These are phyloP conservation scores for Zygnema cylindricum DNA, from an alignment of 139 green algal genomes.

Conservation along the genomic window DNA sequence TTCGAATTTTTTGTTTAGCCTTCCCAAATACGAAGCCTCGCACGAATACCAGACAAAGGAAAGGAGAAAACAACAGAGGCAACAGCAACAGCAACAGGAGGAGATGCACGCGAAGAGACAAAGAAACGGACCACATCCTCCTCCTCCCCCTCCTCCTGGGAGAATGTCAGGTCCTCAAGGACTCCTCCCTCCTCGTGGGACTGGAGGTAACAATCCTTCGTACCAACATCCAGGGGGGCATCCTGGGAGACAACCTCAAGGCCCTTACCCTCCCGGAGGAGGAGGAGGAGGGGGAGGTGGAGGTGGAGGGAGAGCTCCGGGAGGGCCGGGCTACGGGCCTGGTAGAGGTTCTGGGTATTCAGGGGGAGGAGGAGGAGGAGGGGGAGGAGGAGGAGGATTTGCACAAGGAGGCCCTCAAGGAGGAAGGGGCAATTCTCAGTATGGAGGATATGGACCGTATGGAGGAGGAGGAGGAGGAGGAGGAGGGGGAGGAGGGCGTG, in stretches of 20 bases:
- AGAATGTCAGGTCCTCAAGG: not conserved
- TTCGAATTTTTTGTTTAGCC: conserved; percentile 24
- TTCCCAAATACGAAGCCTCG: conserved; percentile 63
- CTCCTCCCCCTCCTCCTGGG: not conserved
- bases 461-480: not conserved
- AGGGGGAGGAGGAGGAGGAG: not conserved
- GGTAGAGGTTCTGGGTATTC: too few species aligned
- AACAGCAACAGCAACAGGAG: conserved; percentile 46
- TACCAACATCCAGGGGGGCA: not conserved
- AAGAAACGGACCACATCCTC: not conserved
- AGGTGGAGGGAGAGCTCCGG: not conserved
- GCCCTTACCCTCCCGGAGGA: not conserved
- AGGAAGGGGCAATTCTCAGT: not conserved
- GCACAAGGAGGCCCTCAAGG: not conserved
- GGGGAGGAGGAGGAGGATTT: not conserved
- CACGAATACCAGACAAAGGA: conserved; percentile 68
- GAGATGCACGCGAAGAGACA: conserved; percentile 36
- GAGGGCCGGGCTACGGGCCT: not conserved
- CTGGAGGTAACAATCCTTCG: not conserved
- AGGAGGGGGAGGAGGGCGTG: not conserved
- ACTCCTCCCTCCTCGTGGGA: conserved; percentile 20
- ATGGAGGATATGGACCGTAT: not conserved
- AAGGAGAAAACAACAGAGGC: conserved; percentile 43
- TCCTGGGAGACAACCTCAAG: not conserved
- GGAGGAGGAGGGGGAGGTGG: not conserved